These are phyloP conservation scores for Fusarium sambucinum DNA, from an alignment of 2,329 filamentous ascomycete species.

Conservation along the genomic window DNA sequence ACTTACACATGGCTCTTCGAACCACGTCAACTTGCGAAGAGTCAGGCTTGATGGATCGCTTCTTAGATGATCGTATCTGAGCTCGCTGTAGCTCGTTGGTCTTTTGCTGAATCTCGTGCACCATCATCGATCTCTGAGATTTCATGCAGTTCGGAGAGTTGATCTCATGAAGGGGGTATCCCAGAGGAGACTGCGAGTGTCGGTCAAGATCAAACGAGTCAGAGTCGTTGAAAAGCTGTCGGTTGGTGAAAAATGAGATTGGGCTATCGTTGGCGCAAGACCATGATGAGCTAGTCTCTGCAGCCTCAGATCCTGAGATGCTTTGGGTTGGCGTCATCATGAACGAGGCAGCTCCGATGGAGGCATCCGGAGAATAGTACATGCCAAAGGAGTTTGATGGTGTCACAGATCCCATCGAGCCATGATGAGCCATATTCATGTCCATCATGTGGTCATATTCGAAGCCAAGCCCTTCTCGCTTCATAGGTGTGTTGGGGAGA, in stretches of 20 bases:
- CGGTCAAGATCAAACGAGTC: conserved; percentile 54
- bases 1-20: conserved; percentile 59
- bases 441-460: conserved; percentile 57
- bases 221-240: conserved; percentile 50
- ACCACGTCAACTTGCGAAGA: conserved; percentile 52
- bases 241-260: conserved; percentile 56
- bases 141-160: conserved; percentile 52
- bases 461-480: conserved; percentile 52
- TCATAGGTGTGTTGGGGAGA: conserved; percentile 55
- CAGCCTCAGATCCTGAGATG: conserved; percentile 55
- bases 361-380: conserved; percentile 53
- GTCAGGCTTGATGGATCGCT: conserved; percentile 49
- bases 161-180: conserved; percentile 51
- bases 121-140: conserved; percentile 56
- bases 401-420: conserved; percentile 54
- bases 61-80: conserved; percentile 54
- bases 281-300: conserved; percentile 55
- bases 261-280: conserved; percentile 57
- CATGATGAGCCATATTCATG: conserved; percentile 52
- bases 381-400: conserved; percentile 54
- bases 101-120: conserved; percentile 59
- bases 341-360: conserved; percentile 52
- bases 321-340: conserved; percentile 58
- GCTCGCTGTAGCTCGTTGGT: conserved; percentile 59
- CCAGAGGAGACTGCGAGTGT: conserved; percentile 53